Evolutionary conservation across 1,139 yeast genomes (phyloP).

Genomic region (Insectozyma bohioensis): DNA sequence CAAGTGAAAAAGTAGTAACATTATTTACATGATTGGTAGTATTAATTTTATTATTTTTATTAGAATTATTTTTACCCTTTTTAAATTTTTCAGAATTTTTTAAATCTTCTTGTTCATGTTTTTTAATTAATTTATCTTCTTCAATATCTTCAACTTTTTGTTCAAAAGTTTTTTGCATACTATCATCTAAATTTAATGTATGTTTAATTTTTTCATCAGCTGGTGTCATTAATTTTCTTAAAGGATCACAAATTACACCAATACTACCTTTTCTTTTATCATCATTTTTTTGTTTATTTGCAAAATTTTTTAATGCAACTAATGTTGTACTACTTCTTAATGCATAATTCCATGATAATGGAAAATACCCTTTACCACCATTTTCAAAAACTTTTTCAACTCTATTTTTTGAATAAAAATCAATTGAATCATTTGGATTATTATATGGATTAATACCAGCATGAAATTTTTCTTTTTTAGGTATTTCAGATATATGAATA

Average conservation of each 20-base stretch:
- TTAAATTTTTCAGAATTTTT: neutral
- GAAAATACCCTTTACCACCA: conserved; percentile 40
- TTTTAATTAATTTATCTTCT: conserved; percentile 27
- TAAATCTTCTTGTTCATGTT: conserved; percentile 11
- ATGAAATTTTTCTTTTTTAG: conserved; percentile 8
- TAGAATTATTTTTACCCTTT: neutral
- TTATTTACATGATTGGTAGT: conserved; percentile 11
- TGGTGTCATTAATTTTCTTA: conserved; percentile 14
- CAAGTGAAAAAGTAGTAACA: conserved; percentile 20
- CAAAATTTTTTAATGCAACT: conserved; percentile 30
- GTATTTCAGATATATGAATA: conserved; percentile 10
- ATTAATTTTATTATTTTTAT: neutral
- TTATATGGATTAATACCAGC: conserved; percentile 26
- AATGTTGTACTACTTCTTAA: conserved; percentile 48
- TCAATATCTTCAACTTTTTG: conserved; percentile 33
- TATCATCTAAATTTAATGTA: conserved; percentile 14
- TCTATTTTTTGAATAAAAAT: conserved; percentile 34
- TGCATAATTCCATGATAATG: conserved; percentile 47
- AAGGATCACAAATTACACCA: conserved; percentile 10
- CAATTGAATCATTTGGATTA: conserved; percentile 25
- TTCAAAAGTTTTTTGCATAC: conserved; percentile 21
- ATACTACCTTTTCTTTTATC: conserved; percentile 2
- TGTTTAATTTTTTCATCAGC: conserved; percentile 13
- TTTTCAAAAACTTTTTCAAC: conserved; percentile 33
- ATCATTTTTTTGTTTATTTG: conserved; percentile 12